A percentile compares a stretch with the other conserved stretches of the same genome.
Evolutionary conservation across 306 rosid genomes (phyloP).

Genomic region (Macrotyloma uniflorum): DNA sequence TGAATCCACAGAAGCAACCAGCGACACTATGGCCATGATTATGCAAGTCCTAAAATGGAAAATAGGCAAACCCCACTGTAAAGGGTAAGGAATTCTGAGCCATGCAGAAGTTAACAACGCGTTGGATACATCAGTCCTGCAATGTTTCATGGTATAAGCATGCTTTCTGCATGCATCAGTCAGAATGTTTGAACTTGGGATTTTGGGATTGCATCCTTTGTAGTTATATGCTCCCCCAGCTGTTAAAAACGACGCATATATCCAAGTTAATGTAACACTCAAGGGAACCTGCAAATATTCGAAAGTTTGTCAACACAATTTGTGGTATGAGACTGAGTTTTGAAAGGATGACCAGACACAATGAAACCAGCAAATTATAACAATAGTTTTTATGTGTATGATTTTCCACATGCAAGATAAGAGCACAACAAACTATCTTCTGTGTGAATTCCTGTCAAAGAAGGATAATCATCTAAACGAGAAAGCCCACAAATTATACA

Average conservation of each 20-base stretch:
- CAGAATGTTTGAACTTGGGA: constrained; percentile 80
- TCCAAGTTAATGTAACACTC: constrained; percentile 70
- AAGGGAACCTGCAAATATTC: constrained; percentile 68
- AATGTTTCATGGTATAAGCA: constrained; percentile 76
- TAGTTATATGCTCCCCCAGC: constrained; percentile 80
- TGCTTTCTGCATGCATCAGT: constrained; percentile 74
- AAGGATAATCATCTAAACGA: background rate
- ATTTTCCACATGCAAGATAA: background rate
- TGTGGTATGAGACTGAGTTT: background rate
- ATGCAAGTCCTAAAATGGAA: constrained; percentile 75
- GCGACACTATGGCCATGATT: constrained; percentile 66
- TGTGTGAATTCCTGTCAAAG: background rate
- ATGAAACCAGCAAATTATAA: background rate
- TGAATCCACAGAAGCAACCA: constrained; percentile 79
- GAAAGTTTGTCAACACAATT: constrained; percentile 24
- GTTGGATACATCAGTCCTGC: constrained; percentile 82
- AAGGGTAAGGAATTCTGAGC: constrained; percentile 81
- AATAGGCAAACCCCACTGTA: constrained; percentile 85
- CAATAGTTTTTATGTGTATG: background rate
- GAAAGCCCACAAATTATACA: background rate
- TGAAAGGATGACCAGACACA: background rate
- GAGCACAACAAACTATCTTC: background rate
- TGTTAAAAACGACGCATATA: constrained; percentile 77
- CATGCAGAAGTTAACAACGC: constrained; percentile 75
- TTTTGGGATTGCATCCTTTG: constrained; percentile 70